Conservation (phyloP, 1,284 basidiomycete species). For the Neolentinus lepideus region DNA sequence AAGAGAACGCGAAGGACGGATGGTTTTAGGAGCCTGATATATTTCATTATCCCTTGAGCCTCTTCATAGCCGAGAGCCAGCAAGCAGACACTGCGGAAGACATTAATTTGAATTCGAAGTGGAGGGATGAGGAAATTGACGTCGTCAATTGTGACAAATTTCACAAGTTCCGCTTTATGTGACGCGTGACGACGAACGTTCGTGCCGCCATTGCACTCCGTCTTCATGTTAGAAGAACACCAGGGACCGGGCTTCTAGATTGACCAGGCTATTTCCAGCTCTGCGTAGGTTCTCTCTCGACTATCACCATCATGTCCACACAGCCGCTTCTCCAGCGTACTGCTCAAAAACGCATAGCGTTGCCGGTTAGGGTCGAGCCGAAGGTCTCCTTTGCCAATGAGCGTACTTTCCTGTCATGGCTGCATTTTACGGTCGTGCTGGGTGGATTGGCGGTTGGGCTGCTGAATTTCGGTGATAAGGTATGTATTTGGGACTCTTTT, state of each 20-base stretch:
- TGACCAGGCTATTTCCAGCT: background rate
- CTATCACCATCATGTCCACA: slow-evolving; percentile 71
- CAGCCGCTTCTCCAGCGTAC: slow-evolving; percentile 97
- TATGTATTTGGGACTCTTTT: slow-evolving; percentile 21
- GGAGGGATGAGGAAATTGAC: no score
- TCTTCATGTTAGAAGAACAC: background rate
- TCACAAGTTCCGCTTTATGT: background rate
- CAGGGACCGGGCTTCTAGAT: background rate
- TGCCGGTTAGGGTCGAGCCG: slow-evolving; percentile 90
- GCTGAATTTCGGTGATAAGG: slow-evolving; percentile 94
- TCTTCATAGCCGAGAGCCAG: no score
- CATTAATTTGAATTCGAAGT: no score
- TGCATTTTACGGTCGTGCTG: slow-evolving; percentile 92
- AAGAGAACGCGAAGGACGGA: no score
- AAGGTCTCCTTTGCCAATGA: slow-evolving; percentile 96
- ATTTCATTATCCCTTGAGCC: no score
- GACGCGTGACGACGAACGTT: slow-evolving; percentile 23
- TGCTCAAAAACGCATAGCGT: slow-evolving; percentile 90
- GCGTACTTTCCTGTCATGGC: slow-evolving; percentile 93
- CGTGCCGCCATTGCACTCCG: slow-evolving; percentile 12
- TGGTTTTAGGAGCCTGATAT: no score
- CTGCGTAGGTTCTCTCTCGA: slow-evolving; percentile 11
- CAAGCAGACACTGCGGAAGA: no score
- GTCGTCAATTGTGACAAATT: background rate
- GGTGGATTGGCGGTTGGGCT: slow-evolving; percentile 94